Evolutionary conservation across 257 asterid species (phyloP), one percentile per base, ranked within the genome.

Genomic region (Solanum piurae): DNA sequence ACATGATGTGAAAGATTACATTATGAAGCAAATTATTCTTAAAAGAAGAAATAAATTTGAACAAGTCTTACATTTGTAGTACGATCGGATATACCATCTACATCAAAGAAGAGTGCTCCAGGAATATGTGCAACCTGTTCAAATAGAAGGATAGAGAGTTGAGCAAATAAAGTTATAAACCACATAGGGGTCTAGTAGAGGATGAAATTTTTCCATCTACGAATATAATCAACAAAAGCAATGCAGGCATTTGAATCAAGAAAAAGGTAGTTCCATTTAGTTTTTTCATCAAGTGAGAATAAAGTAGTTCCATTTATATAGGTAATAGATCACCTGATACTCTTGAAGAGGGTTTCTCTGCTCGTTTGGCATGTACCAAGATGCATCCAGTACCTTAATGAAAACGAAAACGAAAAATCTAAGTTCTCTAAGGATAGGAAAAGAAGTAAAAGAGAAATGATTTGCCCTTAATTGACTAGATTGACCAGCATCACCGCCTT

Each of bases 291-390:
- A 13, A n/a, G 62, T 33, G 11, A 71, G 42, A 33, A 77, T 40
- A 77, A 42, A n/a, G 12, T 40, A 40, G 36, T 7, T 40, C 4
- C 12, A 42, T 42, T 77, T 3, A 42, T 55, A 83, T 75, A 37
- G 58, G 85, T 55, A 60, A 55, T 5, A 79, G 27, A 84, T 60
- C 89, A 96, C 99, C 99, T 97, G 98, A 92, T 96, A 96, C 91
- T 97, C 99, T 91, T 97, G 99, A 91, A 96, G 94, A 46, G 99
- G 98, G 87, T 97, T 95, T 91, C 99, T 94, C 92, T 96, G 97
- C 90, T 97, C 99, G 90, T 96, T 93, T 86, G 99, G 99, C 99
- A 97, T 97, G 91, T 97, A 97, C 99, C 99, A 97, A 68, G 99
- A 97, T 64, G 99, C 99, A 90, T 97, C 99, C 94, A 97, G 85